These are phyloP conservation scores for Alternaria arbusti DNA, from an alignment of 2,329 filamentous ascomycete species.

Conservation along the genomic window DNA sequence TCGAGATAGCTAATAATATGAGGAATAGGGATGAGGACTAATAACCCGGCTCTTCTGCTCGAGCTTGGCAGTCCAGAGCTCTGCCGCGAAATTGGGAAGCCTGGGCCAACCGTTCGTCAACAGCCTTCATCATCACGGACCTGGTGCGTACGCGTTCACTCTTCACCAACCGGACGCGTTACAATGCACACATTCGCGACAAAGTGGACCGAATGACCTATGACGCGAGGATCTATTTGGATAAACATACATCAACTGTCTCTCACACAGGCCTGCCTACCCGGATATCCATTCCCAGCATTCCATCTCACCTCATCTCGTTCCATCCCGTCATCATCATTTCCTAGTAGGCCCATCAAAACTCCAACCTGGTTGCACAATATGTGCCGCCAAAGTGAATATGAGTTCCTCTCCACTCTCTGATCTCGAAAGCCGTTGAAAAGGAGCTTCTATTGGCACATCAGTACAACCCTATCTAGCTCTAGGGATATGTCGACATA, in stretches of 20 bases:
- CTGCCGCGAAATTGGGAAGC: conserved; percentile 14
- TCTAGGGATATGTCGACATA: neutral
- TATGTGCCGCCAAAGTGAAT: neutral
- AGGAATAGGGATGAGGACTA: conserved; percentile 12
- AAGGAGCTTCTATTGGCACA: neutral
- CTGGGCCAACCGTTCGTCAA: conserved; percentile 12
- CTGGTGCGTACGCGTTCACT: neutral
- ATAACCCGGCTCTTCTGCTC: neutral
- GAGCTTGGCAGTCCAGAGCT: conserved; percentile 10
- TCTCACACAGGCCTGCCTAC: neutral
- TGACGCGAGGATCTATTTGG: neutral
- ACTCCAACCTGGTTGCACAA: neutral
- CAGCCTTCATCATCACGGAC: neutral
- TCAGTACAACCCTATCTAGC: neutral
- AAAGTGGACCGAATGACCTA: neutral
- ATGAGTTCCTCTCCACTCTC: neutral
- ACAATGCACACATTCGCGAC: neutral
- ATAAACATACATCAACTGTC: neutral
- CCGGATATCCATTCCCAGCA: neutral
- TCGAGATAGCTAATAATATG: conserved; percentile 1
- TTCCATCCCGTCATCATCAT: neutral
- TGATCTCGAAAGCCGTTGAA: neutral
- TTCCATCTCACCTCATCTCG: neutral
- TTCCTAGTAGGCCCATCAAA: neutral
- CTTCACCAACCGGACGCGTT: neutral